Conservation (phyloP, 2,329 filamentous ascomycete genomes). For the Mycosphaerella arachidis region DNA sequence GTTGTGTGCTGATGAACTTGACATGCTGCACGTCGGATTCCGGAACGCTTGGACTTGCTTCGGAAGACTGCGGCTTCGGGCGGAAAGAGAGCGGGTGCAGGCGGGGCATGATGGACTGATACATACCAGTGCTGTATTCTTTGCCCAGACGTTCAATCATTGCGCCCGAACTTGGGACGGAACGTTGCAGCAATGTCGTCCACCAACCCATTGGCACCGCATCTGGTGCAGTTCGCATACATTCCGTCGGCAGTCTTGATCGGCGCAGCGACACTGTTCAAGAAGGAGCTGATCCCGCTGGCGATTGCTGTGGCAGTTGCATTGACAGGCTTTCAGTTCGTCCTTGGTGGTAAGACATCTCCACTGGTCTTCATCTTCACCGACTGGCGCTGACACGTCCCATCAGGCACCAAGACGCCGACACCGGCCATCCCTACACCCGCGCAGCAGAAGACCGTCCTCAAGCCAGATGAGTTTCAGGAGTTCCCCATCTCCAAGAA, state of each 20-base stretch:
- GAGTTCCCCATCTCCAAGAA: constrained; percentile 92
- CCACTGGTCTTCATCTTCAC: background rate
- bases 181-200: constrained; percentile 6
- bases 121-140: background rate
- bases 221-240: constrained; percentile 49
- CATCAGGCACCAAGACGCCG: background rate
- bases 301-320: constrained; percentile 48
- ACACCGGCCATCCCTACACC: constrained; percentile 6
- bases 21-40: too few species aligned
- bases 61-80: background rate
- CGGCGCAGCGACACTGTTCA: constrained; percentile 69
- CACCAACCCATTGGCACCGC: constrained; percentile 3
- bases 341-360: constrained; percentile 12
- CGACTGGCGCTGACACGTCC: background rate
- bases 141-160: background rate
- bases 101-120: background rate
- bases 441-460: constrained; percentile 70
- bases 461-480: constrained; percentile 85
- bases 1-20: background rate
- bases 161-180: background rate
- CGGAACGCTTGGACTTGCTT: background rate
- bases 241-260: constrained; percentile 75
- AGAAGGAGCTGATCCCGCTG: constrained; percentile 70
- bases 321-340: constrained; percentile 6
- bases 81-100: background rate